Base-by-base conservation (phyloP, 2,329 filamentous ascomycete species). In the Aspergillus melleus region DNA sequence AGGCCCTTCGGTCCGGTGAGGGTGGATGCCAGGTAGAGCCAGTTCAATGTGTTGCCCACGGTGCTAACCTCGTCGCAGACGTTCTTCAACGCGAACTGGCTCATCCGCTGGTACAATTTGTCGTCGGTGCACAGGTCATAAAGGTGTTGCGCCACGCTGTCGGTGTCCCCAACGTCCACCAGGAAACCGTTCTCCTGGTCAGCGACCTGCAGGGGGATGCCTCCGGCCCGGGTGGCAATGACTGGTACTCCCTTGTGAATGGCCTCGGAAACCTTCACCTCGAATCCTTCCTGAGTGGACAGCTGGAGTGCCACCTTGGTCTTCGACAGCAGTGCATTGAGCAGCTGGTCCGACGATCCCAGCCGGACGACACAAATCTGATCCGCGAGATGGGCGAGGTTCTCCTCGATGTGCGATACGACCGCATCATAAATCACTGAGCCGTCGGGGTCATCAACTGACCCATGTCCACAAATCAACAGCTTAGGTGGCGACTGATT, bases 241-340 rank as follows among this genome's bases (percentile, higher is more conserved):
- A 92, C 84, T 1, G 91, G 91, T 2, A 89, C 86, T 14, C 90
- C 90, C 49, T 92, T 91, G 70, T 93, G 90, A 22, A 94, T 81
- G 1, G 90, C 90, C 75, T 95, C 91, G 0, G 89, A 92, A 5
- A 95, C 90, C 76, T 95, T 95, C 67, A 95, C 88, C 75, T 95
- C 91, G 67, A 95, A 95, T 0, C 91, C 90, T 72, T 95, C 91
- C 39, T 90, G 85, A 0, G 88, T 92, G 2, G 90, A 93, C 6
- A 95, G 85, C 74, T 95, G 91, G 8, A 95, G 83, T 0, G 88
- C 88, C 8, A 92, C 85, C 58, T 88, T 85, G 0, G 90, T 87
- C 53, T 89, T 88, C 42, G 88, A 86, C 62, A 95, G 83, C 47
- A 95, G 79, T 0, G 87, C 86, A 74, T 95, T 93, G 67, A 95